Base-by-base conservation (phyloP, 768 basidiomycete genomes). In the Dacryopinax primogenitus region DNA sequence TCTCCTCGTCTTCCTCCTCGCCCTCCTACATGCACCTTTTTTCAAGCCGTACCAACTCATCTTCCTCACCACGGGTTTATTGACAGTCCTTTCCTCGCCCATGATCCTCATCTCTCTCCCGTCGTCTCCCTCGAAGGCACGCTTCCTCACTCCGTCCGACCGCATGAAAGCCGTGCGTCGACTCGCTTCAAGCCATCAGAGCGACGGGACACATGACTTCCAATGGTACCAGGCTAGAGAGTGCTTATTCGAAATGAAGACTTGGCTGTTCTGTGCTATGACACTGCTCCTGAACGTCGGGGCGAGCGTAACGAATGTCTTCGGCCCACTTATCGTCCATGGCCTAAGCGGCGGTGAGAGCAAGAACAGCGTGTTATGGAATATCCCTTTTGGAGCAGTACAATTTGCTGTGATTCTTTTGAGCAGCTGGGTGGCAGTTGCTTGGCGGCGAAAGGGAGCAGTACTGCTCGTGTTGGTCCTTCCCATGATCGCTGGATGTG, bases 351-450 rank as follows among this genome's bases (percentile, higher is more conserved):
- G 63, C 62, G 21, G n/a, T 18, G 16, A 33, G 6, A 15, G 32
- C 2, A 51, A 26, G 9, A 30, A 39, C 6, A 28, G 28, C 45
- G 44, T 67, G 26, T 62, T 67, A n/a, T n/a, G n/a, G 37, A 65
- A 65, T 37, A 41, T 64, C 11, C 62, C 62, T 1, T 63, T 72
- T 61, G 74, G 74, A 35, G 68, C 66, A 63, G 47, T 72, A 0
- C 74, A 75, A 64, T 39, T 73, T 44, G 6, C 68, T 37, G 67
- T 68, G 63, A 74, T 74, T 58, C 36, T 72, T 33, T 28, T 65
- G 36, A 63, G 69, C 7, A 70, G 69, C 23, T 74, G 66, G 66
- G 51, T 66, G 0, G 72, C 72, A n/a, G 51, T 11, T 65, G 67
- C 28, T 73, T 70, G 70, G 66, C 63, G 35, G 37, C 58, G 61